Conservation (phyloP, 2,329 filamentous ascomycete genomes). For the Aspergillus cejpii region DNA sequence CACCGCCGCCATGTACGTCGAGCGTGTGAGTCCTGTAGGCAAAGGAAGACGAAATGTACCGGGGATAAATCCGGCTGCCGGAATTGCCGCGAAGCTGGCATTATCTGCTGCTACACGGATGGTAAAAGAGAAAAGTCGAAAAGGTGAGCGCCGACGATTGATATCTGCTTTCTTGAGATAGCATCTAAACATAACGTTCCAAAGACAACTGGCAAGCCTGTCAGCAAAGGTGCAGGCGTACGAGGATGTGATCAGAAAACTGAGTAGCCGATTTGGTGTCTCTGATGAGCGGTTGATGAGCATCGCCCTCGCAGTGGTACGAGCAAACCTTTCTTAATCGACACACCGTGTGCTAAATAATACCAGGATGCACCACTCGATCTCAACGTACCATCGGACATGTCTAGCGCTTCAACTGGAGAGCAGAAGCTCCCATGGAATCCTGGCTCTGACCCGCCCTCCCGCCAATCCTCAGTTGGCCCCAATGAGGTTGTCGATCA, state of each 20-base stretch:
- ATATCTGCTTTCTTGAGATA: too few species aligned
- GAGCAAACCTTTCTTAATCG: constrained; percentile 4
- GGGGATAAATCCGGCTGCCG: constrained; percentile 41
- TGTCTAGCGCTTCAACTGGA: constrained; percentile 7
- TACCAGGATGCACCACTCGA: constrained; percentile 22
- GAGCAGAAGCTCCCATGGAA: constrained; percentile 16
- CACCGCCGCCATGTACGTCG: constrained; percentile 35
- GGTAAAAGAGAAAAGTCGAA: constrained; percentile 43
- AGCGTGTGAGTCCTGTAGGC: constrained; percentile 43
- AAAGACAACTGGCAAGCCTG: constrained; percentile 38
- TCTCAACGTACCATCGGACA: constrained; percentile 19
- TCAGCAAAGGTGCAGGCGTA: constrained; percentile 40
- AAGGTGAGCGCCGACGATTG: constrained; percentile 25
- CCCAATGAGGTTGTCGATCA: constrained; percentile 37
- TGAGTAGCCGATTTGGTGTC: constrained; percentile 32
- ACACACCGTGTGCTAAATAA: constrained; percentile 15
- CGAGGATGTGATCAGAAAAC: constrained; percentile 34
- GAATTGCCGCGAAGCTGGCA: constrained; percentile 41
- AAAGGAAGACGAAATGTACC: constrained; percentile 43
- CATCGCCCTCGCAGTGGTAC: constrained; percentile 29
- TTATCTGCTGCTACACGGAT: constrained; percentile 42
- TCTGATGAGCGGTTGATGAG: constrained; percentile 34
- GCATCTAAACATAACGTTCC: not conserved
- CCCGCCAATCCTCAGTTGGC: constrained; percentile 22
- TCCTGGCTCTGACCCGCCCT: constrained; percentile 18